Base-by-base conservation (phyloP, 192 early-diverging fungal species). In the Kickxella alabastrina region DNA sequence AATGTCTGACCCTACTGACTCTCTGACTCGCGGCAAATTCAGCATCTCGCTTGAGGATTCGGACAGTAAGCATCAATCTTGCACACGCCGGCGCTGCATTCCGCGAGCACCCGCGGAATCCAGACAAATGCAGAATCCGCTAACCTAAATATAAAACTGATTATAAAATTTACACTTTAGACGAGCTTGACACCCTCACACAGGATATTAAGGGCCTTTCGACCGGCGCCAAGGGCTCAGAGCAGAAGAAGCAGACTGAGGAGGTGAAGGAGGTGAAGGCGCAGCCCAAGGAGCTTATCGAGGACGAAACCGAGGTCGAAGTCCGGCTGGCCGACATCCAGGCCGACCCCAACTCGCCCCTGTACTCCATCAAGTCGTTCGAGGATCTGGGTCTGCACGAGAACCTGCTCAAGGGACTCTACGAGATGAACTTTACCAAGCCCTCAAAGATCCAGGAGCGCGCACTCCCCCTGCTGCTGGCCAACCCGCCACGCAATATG, bases 381-480 rank as follows among this genome's bases (percentile, higher is more conserved):
- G 85, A 87, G 29, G 81, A 91, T 25, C 75, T 92, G 24, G 83
- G 85, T 4, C 65, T 92, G 78, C 83, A 80, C 50, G 79, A 73
- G 28, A 83, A 96, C 24, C 65, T 98, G 34, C 79, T 96, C 43
- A 92, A 95, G 67, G 93, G 93, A 39, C 43, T 98, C 22, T 98
- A 96, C 80, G 85, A 78, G 52, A 93, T 94, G 92, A 87, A 87
- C 40, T 98, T 92, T 62, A 81, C 87, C 41, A 84, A 84, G 57
- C 95, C 95, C 2, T 94, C 92, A 14, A 95, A 94, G 62, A 96
- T 98, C 65, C 95, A 98, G 76, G 93, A 92, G 64, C 81, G 83
- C 39, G 95, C 95, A 8, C 70, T 98, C 7, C 95, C 95, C 1
- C 53, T 98, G 46, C 78, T 98, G 25, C 65, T 98, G 27, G 68